Conservation (phyloP, 495 filamentous ascomycete species). For the Acidiella bohemica region DNA sequence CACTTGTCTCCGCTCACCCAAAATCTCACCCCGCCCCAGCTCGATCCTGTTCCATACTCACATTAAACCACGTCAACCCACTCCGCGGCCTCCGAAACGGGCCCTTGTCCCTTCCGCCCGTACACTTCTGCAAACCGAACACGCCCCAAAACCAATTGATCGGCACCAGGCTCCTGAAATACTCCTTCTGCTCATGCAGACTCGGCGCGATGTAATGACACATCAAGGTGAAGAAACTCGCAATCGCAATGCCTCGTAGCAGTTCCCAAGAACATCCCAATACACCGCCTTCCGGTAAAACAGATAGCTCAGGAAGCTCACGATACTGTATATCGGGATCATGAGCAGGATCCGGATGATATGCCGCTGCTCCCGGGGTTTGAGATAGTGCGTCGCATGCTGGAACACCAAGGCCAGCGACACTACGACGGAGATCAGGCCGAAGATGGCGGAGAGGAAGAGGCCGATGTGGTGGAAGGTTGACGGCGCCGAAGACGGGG, state of each 20-base stretch:
- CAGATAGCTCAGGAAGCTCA: conserved; percentile 62
- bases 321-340: conserved; percentile 71
- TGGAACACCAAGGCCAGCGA: conserved; percentile 54
- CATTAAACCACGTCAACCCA: conserved; percentile 87
- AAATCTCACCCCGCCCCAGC: no score
- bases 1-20: no score
- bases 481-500: conserved; percentile 23
- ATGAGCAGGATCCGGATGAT: conserved; percentile 88
- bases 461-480: conserved; percentile 44
- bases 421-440: conserved; percentile 40
- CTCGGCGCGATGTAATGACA: conserved; percentile 72
- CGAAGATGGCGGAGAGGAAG: conserved; percentile 38
- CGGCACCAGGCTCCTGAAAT: conserved; percentile 58
- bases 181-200: conserved; percentile 75
- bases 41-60: conserved; percentile 11
- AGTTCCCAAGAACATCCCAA: conserved; percentile 67
- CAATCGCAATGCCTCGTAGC: conserved; percentile 85
- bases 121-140: conserved; percentile 52
- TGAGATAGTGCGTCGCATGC: conserved; percentile 74
- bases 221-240: conserved; percentile 79
- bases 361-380: conserved; percentile 71
- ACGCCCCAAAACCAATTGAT: conserved; percentile 67
- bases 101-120: conserved; percentile 46
- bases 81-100: conserved; percentile 61
- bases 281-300: conserved; percentile 75